Conservation (phyloP, 805 yeast genomes). For the Kregervanrija delftensis region DNA sequence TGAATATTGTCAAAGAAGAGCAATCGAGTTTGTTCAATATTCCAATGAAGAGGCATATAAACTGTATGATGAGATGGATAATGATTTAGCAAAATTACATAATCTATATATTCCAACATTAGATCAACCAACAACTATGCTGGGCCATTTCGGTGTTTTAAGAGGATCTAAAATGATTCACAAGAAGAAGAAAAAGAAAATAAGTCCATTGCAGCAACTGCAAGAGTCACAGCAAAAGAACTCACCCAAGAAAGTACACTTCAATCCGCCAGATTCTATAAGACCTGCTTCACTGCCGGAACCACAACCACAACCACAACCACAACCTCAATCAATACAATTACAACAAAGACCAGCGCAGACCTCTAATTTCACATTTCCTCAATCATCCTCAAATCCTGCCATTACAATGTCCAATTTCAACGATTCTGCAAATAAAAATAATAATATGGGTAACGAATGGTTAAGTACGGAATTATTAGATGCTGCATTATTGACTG, state of each 20-base stretch:
- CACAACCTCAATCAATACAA: neutral
- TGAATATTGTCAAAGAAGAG: slow-evolving; percentile 61
- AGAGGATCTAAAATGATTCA: slow-evolving; percentile 31
- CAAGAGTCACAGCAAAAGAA: neutral
- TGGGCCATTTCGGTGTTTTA: slow-evolving; percentile 85
- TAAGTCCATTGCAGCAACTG: neutral
- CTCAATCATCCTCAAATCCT: slow-evolving; percentile 4
- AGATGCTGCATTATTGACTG: slow-evolving; percentile 68
- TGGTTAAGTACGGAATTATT: slow-evolving; percentile 68
- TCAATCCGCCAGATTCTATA: neutral
- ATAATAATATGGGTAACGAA: slow-evolving; percentile 36
- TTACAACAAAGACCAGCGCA: neutral
- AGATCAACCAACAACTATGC: slow-evolving; percentile 24
- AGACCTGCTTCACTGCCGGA: neutral
- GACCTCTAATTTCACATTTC: slow-evolving; percentile 1
- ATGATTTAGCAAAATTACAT: slow-evolving; percentile 52
- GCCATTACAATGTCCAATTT: neutral
- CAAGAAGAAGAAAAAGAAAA: slow-evolving; percentile 13
- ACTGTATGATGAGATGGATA: slow-evolving; percentile 80
- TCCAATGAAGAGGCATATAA: slow-evolving; percentile 50
- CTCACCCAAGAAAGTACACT: neutral
- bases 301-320: neutral
- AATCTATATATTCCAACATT: slow-evolving; percentile 33
- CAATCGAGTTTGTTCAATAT: slow-evolving; percentile 69
- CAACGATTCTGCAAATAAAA: neutral